Base-by-base conservation (phyloP, 805 yeast genomes). In the Zygotorulaspora danielsina region DNA sequence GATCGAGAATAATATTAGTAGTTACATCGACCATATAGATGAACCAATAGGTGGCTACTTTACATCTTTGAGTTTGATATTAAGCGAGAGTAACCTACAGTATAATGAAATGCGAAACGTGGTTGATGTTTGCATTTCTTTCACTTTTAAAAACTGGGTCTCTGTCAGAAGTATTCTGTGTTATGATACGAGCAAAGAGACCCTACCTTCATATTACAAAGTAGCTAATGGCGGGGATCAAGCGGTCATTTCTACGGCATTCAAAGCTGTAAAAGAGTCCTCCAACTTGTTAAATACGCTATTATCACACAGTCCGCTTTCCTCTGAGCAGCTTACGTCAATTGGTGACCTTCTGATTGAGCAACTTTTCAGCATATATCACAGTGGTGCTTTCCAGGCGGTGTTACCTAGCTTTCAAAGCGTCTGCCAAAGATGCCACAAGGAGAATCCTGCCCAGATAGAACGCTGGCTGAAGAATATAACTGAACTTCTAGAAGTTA, bases 351-450 rank as follows among this genome's bases (percentile, higher is more conserved):
- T 81, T 5, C 59, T 86, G 2, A 69, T 83, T 41, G 72, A 66
- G 8, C 95, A 88, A 55, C 65, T 93, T 24, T 72, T 85, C 3
- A 69, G 78, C 0, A 81, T 89, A 15, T 76, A 89, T 32, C 97
- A 93, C 51, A 73, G 94, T 45, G 97, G 97, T 21, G 96, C 97
- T 0, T 85, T 90, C 46, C 81, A 94, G 7, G 79, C 97, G 0
- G 82, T 89, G 0, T 80, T 84, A 46, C 96, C 96, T 4, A 75
- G 93, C 0, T 86, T 84, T 51, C 71, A 79, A 10, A 70, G 78
- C 5, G 73, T 81, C 39, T 85, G 96, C 49, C 46, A 62, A 10
- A 60, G 76, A n/a, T 79, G 90, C 56, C 47, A 55, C n/a, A 45
- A 53, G 11, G 60, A 59, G 0, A 49, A 70, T 5, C 58, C 68